Conservation (phyloP, 345 rosid species). For the Hibiscus mutabilis region DNA sequence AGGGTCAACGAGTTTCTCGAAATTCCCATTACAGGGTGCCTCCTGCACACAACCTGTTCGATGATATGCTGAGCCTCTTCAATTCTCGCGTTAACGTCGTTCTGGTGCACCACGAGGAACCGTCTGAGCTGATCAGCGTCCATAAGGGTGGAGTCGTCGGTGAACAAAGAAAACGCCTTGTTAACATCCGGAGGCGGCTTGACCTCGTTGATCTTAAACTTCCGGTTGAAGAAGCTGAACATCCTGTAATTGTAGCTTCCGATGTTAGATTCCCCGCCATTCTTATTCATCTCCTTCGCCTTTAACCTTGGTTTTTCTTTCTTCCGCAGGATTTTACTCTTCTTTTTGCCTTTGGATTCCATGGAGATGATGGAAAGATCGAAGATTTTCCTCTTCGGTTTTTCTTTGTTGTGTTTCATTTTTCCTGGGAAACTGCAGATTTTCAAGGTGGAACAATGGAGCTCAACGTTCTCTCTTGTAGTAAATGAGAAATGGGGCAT, state of each 20-base stretch:
- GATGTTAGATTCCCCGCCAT: slow-evolving; percentile 4
- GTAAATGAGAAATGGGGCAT: not conserved
- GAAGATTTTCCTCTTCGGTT: not conserved
- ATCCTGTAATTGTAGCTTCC: slow-evolving; percentile 57
- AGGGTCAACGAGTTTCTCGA: slow-evolving; percentile 43
- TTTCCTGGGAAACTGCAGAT: slow-evolving; percentile 32
- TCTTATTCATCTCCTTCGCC: slow-evolving; percentile 17
- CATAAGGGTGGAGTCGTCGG: slow-evolving; percentile 40
- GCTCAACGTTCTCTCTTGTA: slow-evolving; percentile 2
- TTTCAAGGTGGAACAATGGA: slow-evolving; percentile 37
- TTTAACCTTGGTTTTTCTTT: slow-evolving; percentile 21
- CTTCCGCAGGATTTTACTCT: not conserved
- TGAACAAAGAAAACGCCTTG: slow-evolving; percentile 36
- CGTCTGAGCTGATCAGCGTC: slow-evolving; percentile 39
- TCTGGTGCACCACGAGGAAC: slow-evolving; percentile 56
- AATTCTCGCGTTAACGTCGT: slow-evolving; percentile 30
- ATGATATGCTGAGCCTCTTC: slow-evolving; percentile 53
- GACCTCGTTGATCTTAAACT: slow-evolving; percentile 62
- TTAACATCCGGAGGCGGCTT: slow-evolving; percentile 71
- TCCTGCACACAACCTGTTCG: slow-evolving; percentile 36
- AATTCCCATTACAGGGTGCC: slow-evolving; percentile 30
- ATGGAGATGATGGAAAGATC: not conserved
- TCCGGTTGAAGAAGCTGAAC: slow-evolving; percentile 68
- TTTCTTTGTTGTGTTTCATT: not conserved
- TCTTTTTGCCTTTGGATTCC: not conserved